Evolutionary conservation across 129 eudicot genomes (phyloP), one percentile per base, ranked within the genome.

Genomic region (Helianthus tuberosus): DNA sequence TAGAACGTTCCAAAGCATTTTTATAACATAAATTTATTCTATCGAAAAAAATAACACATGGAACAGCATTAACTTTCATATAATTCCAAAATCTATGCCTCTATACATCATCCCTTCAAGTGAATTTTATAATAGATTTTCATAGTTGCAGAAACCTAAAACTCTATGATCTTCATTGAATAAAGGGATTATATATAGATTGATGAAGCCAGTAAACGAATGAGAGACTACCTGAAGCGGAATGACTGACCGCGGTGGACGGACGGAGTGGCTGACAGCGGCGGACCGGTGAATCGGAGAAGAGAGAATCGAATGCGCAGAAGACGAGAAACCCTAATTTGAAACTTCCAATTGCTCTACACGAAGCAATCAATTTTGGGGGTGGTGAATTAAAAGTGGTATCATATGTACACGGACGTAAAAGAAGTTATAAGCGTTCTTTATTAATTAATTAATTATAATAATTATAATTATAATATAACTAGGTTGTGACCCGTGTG

Each of bases 161-260:
- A 49, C 11, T 27, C 14, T 54, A 10, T 23, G 32, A 58, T 58
- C 12, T 36, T 17, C 3, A 58, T 25, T 11, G 64, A 58, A 58
- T 57, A 23, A 23, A 11, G 38, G n/a, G 10, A 53, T 51, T 51
- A 51, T 1, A 51, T 17, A 51, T 57, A 51, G 57, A n/a, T 57
- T 20, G 14, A 57, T 57, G 63, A 57, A 10, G 11, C 3, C 29
- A 2, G 36, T 57, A 57, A 8, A 10, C 2, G 63, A 23, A 57
- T 20, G 14, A 25, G 46, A 61, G 8, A 60, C 43, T 61, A 61
- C 66, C 66, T 61, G 66, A 61, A 25, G 64, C 60, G 15, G 17
- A 25, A 53, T 53, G 29, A 23, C 27, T 7, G 11, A 15, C 63
- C 6, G 60, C 29, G 32, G 60, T 17, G 60, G 3, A 27, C 25